These are phyloP conservation scores for Scenedesmus sp. DNA, from an alignment of 163 green algal genomes.

Conservation along the genomic window DNA sequence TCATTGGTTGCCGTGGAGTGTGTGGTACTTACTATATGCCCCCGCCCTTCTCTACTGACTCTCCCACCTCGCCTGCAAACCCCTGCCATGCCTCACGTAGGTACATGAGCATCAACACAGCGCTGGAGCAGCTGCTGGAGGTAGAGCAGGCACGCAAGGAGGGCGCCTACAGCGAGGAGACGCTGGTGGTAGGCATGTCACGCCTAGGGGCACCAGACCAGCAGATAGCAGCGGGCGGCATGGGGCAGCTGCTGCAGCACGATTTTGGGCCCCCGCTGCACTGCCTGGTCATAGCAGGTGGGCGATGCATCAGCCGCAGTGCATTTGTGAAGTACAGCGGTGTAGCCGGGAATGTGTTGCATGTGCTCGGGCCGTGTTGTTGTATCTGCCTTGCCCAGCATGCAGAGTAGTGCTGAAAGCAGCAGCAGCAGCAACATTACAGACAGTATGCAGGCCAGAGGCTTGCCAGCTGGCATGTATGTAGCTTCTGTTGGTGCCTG, in stretches of 20 bases:
- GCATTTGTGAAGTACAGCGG: too few species aligned
- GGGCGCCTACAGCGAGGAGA: slow-evolving; percentile 79
- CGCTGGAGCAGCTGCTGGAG: slow-evolving; percentile 94
- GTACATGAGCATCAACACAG: slow-evolving; percentile 76
- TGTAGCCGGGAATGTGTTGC: too few species aligned
- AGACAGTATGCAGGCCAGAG: too few species aligned
- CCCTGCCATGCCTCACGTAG: not conserved
- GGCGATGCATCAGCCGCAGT: slow-evolving; percentile 61
- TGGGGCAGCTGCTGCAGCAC: slow-evolving; percentile 85
- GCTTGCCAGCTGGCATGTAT: too few species aligned
- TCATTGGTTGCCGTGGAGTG: not conserved
- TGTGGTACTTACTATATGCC: not conserved
- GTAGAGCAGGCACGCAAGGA: slow-evolving; percentile 85
- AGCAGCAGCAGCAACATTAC: too few species aligned
- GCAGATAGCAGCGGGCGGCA: slow-evolving; percentile 84
- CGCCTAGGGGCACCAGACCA: slow-evolving; percentile 81
- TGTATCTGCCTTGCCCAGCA: too few species aligned
- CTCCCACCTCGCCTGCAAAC: not conserved
- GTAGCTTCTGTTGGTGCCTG: too few species aligned
- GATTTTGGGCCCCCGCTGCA: slow-evolving; percentile 96
- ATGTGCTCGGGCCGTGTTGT: too few species aligned
- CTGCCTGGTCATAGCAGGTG: slow-evolving; percentile 91
- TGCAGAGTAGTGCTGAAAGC: too few species aligned
- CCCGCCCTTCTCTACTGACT: not conserved
- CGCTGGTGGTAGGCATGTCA: slow-evolving; percentile 89